Conservation (phyloP, 1,139 yeast species). For the Nakaseomyces sp. region DNA sequence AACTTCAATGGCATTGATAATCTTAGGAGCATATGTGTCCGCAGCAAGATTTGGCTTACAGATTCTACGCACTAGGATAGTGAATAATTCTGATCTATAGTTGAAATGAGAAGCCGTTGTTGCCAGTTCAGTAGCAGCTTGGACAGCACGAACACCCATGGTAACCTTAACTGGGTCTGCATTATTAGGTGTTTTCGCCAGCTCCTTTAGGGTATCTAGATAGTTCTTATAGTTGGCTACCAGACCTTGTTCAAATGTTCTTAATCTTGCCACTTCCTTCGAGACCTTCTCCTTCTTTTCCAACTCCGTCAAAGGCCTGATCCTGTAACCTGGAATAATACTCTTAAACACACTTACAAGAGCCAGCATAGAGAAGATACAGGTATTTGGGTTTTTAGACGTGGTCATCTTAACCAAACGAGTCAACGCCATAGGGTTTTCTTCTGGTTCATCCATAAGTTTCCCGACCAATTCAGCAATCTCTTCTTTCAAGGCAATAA, state of each 20-base stretch:
- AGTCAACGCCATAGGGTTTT: slow-evolving; percentile 56
- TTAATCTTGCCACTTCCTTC: slow-evolving; percentile 65
- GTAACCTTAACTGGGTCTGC: slow-evolving; percentile 36
- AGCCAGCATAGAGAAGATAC: slow-evolving; percentile 68
- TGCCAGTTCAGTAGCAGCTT: slow-evolving; percentile 70
- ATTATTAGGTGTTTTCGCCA: slow-evolving; percentile 32
- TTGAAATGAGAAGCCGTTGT: slow-evolving; percentile 71
- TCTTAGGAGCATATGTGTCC: slow-evolving; percentile 43
- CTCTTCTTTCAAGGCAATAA: slow-evolving; percentile 64
- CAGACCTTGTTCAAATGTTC: slow-evolving; percentile 73
- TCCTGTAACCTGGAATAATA: slow-evolving; percentile 80
- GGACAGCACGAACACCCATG: slow-evolving; percentile 28
- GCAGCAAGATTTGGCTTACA: slow-evolving; percentile 46
- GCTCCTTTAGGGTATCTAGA: slow-evolving; percentile 44
- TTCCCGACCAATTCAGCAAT: slow-evolving; percentile 74
- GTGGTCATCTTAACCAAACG: slow-evolving; percentile 65
- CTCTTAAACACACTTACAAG: slow-evolving; percentile 78
- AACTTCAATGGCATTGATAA: slow-evolving; percentile 57
- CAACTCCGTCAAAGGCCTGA: slow-evolving; percentile 69
- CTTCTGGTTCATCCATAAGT: slow-evolving; percentile 85
- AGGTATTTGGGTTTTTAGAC: slow-evolving; percentile 57
- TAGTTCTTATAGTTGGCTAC: slow-evolving; percentile 64
- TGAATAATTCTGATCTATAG: slow-evolving; percentile 61
- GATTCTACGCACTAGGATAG: slow-evolving; percentile 56
- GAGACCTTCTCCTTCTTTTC: slow-evolving; percentile 79